Evolutionary conservation across 352 stramenopile genomes (phyloP), one percentile per base, ranked within the genome.

Genomic region (Plasmopara viticola): DNA sequence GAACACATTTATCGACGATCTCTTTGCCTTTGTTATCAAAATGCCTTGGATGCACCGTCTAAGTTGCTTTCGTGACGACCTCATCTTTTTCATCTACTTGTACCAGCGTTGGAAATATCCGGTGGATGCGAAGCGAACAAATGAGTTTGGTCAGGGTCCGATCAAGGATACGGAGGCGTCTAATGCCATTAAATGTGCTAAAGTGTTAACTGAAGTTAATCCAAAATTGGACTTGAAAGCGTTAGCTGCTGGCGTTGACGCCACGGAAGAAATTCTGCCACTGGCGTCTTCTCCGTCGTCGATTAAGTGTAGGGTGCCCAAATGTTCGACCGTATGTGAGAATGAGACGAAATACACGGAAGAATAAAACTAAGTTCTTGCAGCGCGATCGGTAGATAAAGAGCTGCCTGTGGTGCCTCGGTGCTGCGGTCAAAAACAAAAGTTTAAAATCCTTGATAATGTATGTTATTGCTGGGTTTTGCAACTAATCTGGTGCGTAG

Each of bases 21-120:
- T 94, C 18, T 97, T 97, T 58, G 89, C 89, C 0, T 96, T 91
- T 48, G 71, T 97, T 15, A 94, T 97, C 56, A 78, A 90, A 31
- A 96, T 95, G 86, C 89, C 89, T 53, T 98, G 87, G 58, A 98
- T 99, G 94, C 95, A 98, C 58, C 80, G 97, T 44, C 80, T 99
- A 43, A 92, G 86, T 49, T 98, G 95, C 65, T 99, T 99, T 69
- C 85, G 97, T 44, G 97, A 99, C 66, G 97, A 99, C 70, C 79
- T 99, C 55, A 96, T 99, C 38, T 99, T 99, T 62, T 97, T 99
- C 66, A 95, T 99, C 51, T 99, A 98, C 74, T 69, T 99, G 8
- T 99, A 98, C 70, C 97, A 99, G 78, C 78, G 96, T 37, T 99
- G 88, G 85, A 98, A 97, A 49, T 98, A 98, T 63, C 88, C 86